Conservation (phyloP, 306 rosid genomes). For the Malus orientalis region DNA sequence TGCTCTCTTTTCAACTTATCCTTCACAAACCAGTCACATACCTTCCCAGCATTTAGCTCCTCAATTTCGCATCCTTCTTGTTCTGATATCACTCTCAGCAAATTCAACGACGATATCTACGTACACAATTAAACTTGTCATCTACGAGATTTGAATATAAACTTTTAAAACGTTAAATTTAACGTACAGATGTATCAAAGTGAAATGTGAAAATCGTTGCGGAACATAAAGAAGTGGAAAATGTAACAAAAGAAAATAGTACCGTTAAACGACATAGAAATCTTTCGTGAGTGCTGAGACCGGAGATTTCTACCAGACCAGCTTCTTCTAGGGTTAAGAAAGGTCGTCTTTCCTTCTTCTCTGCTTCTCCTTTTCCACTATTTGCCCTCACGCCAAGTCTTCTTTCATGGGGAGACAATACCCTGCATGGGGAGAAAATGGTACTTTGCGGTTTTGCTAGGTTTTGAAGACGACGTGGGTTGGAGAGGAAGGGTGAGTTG, state of each 20-base stretch:
- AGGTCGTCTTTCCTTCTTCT: conserved; percentile 33
- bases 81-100: conserved; percentile 74
- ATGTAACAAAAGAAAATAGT: neutral
- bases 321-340: conserved; percentile 81
- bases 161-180: too few relatives aligned
- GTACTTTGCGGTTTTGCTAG: neutral
- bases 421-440: neutral
- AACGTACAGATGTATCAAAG: neutral
- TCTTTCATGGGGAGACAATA: neutral
- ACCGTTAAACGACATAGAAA: conserved; percentile 91
- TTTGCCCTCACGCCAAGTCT: conserved; percentile 19
- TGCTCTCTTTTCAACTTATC: conserved; percentile 69
- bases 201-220: too few relatives aligned
- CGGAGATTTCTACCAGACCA: conserved; percentile 85
- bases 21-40: conserved; percentile 63
- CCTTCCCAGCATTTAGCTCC: conserved; percentile 75
- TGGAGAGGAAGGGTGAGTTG: conserved; percentile 20
- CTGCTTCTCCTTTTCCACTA: conserved; percentile 24
- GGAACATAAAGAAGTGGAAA: neutral
- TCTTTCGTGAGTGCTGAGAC: conserved; percentile 69
- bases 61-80: conserved; percentile 83
- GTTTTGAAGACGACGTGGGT: conserved; percentile 20
- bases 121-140: neutral
- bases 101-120: conserved; percentile 76
- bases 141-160: too few relatives aligned